Evolutionary conservation across 2,329 filamentous ascomycete species (phyloP), one percentile per base, ranked within the genome.

Genomic region (Fusarium neocosmosporiellum): DNA sequence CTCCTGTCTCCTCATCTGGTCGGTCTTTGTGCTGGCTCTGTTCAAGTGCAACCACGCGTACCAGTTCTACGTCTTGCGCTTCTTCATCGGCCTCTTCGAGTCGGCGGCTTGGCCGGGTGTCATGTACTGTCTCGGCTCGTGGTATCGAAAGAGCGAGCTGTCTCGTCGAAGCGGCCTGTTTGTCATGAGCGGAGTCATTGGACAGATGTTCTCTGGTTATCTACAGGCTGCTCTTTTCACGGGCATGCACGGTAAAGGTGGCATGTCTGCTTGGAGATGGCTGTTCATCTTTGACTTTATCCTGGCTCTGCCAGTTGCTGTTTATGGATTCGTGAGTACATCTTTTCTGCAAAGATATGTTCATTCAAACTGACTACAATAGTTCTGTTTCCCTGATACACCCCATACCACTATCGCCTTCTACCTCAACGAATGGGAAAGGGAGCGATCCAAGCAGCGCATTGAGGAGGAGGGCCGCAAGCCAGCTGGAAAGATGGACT

Each of bases 361-460:
- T 11, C 48, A 55, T 22, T 43, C 20, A 11, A 31, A 13, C 4
- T 54, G 14, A 36, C 33, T 11, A 14, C 2, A 7, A 24, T 29
- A 74, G 76, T 72, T 83, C 62, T 81, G 80, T 48, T 81, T 81
- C 46, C 85, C 85, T 0, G 85, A 86, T 62, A 85, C 83, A 0
- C 84, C 85, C 0, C 77, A 84, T 61, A 83, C 78, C 2, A 85
- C 83, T 0, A 78, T 73, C 1, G 84, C 84, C 0, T 84, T 82
- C 64, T 86, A 83, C 55, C 76, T 86, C 24, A 84, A 77, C 78
- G 82, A 83, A 0, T 80, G 90, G 71, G 93, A 95, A 80, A 87
- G 88, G 27, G 85, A 89, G 64, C 87, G 91, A 41, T 91, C 93
- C 69, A 85, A 88, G 16, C 87, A 92, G 53, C 88, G 93, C 70